Evolutionary conservation across 805 yeast species (phyloP).

Genomic region (Kodamaea restingae): DNA sequence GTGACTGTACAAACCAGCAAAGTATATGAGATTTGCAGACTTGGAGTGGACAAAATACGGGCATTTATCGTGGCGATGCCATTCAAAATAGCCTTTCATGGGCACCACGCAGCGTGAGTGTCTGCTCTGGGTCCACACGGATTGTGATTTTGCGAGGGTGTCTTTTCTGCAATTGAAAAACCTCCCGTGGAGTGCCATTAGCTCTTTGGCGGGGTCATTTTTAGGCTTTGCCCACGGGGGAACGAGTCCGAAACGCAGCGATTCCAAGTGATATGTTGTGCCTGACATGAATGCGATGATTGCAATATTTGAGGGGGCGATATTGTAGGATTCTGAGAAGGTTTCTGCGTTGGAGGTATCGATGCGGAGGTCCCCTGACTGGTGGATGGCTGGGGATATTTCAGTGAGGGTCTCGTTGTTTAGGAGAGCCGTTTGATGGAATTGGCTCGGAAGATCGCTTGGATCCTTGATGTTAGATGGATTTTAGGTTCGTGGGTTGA

Average conservation of each 20-base stretch:
- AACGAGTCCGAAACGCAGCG: slow-evolving; percentile 78
- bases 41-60: slow-evolving; percentile 66
- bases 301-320: slow-evolving; percentile 59
- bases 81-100: slow-evolving; percentile 81
- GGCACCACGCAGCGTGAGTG: slow-evolving; percentile 70
- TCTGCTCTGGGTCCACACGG: slow-evolving; percentile 55
- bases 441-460: slow-evolving; percentile 25
- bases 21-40: slow-evolving; percentile 50
- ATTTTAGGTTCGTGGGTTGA: slow-evolving; percentile 13
- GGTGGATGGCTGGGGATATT: neutral
- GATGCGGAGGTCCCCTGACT: neutral
- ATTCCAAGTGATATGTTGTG: slow-evolving; percentile 29
- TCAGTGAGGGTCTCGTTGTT: neutral
- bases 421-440: slow-evolving; percentile 20
- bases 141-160: slow-evolving; percentile 43
- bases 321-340: slow-evolving; percentile 46
- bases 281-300: slow-evolving; percentile 26
- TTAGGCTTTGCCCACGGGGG: slow-evolving; percentile 62
- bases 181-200: slow-evolving; percentile 36
- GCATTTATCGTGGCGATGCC: slow-evolving; percentile 50
- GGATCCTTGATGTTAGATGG: slow-evolving; percentile 16
- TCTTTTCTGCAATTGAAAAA: slow-evolving; percentile 78
- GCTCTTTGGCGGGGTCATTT: slow-evolving; percentile 23
- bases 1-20: slow-evolving; percentile 51
- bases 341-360: slow-evolving; percentile 4